Conservation (phyloP, 2,329 filamentous ascomycete genomes). For the Hymenoscyphus scutula region DNA sequence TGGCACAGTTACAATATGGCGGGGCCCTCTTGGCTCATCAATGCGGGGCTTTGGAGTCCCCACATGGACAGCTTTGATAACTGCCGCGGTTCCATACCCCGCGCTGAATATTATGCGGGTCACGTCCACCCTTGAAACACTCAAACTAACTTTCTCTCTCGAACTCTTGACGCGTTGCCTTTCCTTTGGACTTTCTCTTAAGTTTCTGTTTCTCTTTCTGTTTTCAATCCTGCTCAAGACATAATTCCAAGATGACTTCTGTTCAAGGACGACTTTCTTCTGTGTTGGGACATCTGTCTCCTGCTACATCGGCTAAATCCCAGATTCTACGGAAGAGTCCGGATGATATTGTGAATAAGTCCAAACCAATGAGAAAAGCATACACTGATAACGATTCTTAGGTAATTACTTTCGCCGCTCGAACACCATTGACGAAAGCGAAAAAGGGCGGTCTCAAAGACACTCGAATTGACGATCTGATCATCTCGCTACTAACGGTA, state of each 20-base stretch:
- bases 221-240: background rate
- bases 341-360: constrained; percentile 74
- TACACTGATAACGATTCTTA: constrained; percentile 16
- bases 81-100: background rate
- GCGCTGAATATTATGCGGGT: background rate
- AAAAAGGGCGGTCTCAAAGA: constrained; percentile 94
- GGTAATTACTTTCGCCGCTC: constrained; percentile 85
- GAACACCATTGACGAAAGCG: constrained; percentile 86
- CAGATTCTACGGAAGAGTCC: constrained; percentile 74
- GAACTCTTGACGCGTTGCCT: background rate
- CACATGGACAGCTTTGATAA: background rate
- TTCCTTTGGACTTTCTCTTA: background rate
- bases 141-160: background rate
- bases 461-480: constrained; percentile 78
- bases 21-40: constrained; percentile 2
- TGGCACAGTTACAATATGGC: constrained; percentile 1
- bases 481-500: constrained; percentile 77
- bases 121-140: constrained; percentile 1
- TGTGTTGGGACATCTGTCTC: constrained; percentile 41
- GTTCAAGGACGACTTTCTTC: constrained; percentile 32
- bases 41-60: background rate
- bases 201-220: background rate
- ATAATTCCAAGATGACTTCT: constrained; percentile 21
- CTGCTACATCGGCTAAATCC: constrained; percentile 43
- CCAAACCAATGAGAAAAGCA: background rate